A percentile compares a stretch with the other conserved stretches of the same genome.
Evolutionary conservation across 1,139 yeast genomes (phyloP).

Genomic region (Pneumocystis sp.): DNA sequence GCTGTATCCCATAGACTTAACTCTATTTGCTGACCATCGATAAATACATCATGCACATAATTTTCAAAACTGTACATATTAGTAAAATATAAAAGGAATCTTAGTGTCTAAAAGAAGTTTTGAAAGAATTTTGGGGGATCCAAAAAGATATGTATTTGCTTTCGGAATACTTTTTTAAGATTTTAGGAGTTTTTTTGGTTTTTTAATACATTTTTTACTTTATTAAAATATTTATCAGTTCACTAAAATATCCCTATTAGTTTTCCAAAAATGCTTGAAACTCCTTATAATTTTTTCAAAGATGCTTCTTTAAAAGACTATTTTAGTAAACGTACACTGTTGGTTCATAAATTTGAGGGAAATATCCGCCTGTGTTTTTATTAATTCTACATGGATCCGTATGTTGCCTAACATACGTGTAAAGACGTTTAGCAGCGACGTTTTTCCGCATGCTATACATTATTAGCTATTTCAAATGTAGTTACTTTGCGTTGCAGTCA

Average conservation of each 20-base stretch:
- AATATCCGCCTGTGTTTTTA: conserved; percentile 43
- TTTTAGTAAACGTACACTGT: conserved; percentile 37
- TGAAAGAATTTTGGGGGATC: neutral
- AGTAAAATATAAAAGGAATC: neutral
- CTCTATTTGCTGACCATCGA: conserved; percentile 86
- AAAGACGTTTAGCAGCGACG: conserved; percentile 84
- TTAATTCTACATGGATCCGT: neutral
- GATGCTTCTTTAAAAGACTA: no score
- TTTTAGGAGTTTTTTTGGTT: neutral
- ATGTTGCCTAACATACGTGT: conserved; percentile 34
- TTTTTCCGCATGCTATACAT: conserved; percentile 59
- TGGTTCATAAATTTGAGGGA: conserved; percentile 96
- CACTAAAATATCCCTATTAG: no score
- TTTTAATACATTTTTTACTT: no score
- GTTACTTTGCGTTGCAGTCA: neutral
- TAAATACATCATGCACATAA: conserved; percentile 91
- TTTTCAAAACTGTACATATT: conserved; percentile 46
- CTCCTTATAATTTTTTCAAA: no score
- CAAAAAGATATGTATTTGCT: no score
- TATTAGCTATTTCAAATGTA: neutral
- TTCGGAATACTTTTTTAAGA: neutral
- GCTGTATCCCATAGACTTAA: conserved; percentile 97
- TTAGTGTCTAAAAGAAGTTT: neutral
- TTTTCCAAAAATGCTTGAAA: no score
- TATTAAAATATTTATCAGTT: no score